These are phyloP conservation scores for Colletotrichum agaves DNA, from an alignment of 2,329 filamentous ascomycete genomes.

Conservation along the genomic window DNA sequence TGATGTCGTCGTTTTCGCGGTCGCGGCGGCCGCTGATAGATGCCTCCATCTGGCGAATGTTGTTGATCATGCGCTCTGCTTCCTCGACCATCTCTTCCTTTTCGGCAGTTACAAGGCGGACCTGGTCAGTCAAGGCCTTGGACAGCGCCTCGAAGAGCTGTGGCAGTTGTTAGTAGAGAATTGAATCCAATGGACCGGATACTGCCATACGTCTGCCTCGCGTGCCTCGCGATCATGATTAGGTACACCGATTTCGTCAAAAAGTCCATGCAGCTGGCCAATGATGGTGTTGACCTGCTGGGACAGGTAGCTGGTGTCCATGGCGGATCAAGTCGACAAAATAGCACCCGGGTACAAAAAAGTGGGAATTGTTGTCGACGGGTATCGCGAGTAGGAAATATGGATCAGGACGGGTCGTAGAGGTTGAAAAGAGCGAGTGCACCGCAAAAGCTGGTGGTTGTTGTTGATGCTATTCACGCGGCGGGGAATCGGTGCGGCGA, in stretches of 20 bases:
- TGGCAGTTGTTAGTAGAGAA: constrained; percentile 13
- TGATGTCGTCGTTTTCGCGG: constrained; percentile 74
- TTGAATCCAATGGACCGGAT: neutral
- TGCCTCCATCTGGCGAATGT: constrained; percentile 92
- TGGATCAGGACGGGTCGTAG: neutral
- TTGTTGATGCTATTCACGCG: constrained; percentile 35
- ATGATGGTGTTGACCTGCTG: constrained; percentile 97
- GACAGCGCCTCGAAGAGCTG: constrained; percentile 93
- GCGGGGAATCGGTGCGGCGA: constrained; percentile 14
- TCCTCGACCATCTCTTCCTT: constrained; percentile 93
- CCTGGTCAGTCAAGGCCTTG: constrained; percentile 89
- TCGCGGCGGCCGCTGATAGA: constrained; percentile 83
- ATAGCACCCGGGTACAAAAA: neutral
- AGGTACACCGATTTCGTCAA: constrained; percentile 97
- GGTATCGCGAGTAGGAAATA: neutral
- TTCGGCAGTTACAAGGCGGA: constrained; percentile 84
- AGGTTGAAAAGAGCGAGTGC: constrained; percentile 21
- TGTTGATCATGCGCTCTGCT: constrained; percentile 83
- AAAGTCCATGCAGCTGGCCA: constrained; percentile 90
- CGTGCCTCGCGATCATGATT: constrained; percentile 90
- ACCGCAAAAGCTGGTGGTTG: constrained; percentile 29
- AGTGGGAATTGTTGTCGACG: neutral
- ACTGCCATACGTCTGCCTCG: constrained; percentile 80
- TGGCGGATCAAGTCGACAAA: constrained; percentile 49
- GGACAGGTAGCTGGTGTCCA: constrained; percentile 93